Evolutionary conservation across 1,284 basidiomycete genomes (phyloP).

Genomic region (Trichosporon sp.): DNA sequence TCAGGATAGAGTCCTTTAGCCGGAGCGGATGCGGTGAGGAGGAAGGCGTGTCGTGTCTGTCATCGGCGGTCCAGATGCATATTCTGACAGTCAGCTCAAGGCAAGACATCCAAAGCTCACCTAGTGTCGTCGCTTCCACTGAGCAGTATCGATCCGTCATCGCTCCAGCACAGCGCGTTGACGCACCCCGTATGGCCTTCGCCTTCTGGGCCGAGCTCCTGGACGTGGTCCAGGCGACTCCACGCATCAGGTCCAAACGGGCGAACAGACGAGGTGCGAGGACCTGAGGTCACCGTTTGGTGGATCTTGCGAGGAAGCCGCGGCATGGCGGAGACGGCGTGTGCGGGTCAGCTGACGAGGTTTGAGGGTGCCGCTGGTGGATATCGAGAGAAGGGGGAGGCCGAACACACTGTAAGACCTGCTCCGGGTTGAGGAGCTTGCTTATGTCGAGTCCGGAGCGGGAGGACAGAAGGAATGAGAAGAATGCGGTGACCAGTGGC

Average conservation of each 20-base stretch:
- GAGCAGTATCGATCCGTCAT: constrained; percentile 66
- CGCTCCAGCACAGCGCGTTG: constrained; percentile 79
- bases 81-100: constrained; percentile 50
- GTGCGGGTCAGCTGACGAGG: neutral
- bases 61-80: constrained; percentile 63
- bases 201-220: constrained; percentile 34
- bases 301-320: neutral
- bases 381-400: neutral
- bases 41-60: constrained; percentile 15
- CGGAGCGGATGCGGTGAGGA: constrained; percentile 59
- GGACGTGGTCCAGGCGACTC: constrained; percentile 37
- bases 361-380: neutral
- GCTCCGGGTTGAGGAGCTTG: neutral
- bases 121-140: constrained; percentile 79
- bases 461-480: neutral
- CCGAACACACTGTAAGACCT: neutral
- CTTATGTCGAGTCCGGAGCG: neutral
- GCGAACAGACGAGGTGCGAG: neutral
- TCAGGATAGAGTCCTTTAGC: constrained; percentile 60
- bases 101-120: constrained; percentile 52
- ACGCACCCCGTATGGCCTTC: constrained; percentile 57
- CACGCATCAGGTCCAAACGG: constrained; percentile 24
- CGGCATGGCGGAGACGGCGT: neutral
- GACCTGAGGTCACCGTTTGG: neutral
- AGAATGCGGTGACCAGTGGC: neutral